phyloP scores from a whole-genome alignment of 306 rosid species.

The Gynostemma pentaphyllum region DNA sequence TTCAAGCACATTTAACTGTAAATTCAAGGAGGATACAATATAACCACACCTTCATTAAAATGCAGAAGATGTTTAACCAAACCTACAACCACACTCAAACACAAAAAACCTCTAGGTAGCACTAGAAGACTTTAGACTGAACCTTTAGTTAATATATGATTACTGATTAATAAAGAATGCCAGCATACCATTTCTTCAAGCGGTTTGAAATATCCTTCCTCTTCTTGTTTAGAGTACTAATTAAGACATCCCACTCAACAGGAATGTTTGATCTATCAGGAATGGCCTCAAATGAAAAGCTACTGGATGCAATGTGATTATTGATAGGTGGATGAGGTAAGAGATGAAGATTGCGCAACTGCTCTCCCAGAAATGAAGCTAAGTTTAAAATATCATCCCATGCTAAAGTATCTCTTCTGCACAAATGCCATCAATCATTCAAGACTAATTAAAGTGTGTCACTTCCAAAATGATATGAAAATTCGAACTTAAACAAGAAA shows the following conservation, averaged over 20 bases:
- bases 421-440: conserved; percentile 15
- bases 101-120: not conserved
- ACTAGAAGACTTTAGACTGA: not conserved
- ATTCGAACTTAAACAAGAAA: conserved; percentile 7
- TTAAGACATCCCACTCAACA: conserved; percentile 58
- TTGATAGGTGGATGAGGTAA: conserved; percentile 57
- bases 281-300: conserved; percentile 21
- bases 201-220: conserved; percentile 49
- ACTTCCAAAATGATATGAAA: not conserved
- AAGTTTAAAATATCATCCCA: conserved; percentile 49
- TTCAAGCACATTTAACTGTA: not conserved
- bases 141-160: not conserved
- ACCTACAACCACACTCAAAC: not conserved
- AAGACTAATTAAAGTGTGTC: conserved; percentile 7
- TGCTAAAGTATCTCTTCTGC: conserved; percentile 67
- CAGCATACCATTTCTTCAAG: conserved; percentile 65
- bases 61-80: not conserved
- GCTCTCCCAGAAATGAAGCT: conserved; percentile 85
- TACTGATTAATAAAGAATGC: not conserved
- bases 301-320: conserved; percentile 22
- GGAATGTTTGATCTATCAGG: conserved; percentile 33
- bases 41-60: not conserved
- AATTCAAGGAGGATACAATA: not conserved
- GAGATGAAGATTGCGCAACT: conserved; percentile 69
- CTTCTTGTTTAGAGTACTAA: conserved; percentile 48